Evolutionary conservation across 2,329 filamentous ascomycete genomes (phyloP).

Genomic region (Penicillium griseofulvum): DNA sequence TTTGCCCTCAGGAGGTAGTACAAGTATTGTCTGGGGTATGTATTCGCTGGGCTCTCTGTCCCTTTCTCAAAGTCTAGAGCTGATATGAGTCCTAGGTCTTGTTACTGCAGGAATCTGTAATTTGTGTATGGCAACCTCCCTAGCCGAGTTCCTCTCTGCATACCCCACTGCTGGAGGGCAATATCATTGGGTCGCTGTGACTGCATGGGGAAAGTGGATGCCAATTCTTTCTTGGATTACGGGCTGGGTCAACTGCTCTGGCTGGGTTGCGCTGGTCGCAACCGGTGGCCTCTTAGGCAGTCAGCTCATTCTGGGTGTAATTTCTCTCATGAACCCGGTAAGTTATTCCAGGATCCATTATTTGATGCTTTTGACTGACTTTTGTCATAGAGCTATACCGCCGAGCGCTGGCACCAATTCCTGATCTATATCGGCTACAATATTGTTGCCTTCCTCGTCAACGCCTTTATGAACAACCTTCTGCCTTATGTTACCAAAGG

Average conservation of each 20-base stretch:
- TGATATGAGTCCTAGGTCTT: constrained; percentile 36
- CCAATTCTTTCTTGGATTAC: constrained; percentile 67
- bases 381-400: constrained; percentile 45
- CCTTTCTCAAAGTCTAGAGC: background rate
- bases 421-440: constrained; percentile 68
- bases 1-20: constrained; percentile 68
- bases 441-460: constrained; percentile 60
- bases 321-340: constrained; percentile 58
- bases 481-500: constrained; percentile 66
- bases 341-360: background rate
- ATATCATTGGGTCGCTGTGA: constrained; percentile 68
- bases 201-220: constrained; percentile 58
- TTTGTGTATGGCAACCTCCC: constrained; percentile 64
- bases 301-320: constrained; percentile 64
- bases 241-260: constrained; percentile 67
- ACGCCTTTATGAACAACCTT: constrained; percentile 61
- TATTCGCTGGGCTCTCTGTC: background rate
- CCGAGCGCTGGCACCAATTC: constrained; percentile 69
- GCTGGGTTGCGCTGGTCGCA: constrained; percentile 66
- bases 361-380: background rate
- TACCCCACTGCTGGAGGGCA: constrained; percentile 62
- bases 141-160: constrained; percentile 69
- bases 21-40: constrained; percentile 70
- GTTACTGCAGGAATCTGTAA: constrained; percentile 65
- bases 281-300: constrained; percentile 67